Base-by-base conservation (phyloP, 495 filamentous ascomycete genomes). In the Lophiostoma macrostomum region DNA sequence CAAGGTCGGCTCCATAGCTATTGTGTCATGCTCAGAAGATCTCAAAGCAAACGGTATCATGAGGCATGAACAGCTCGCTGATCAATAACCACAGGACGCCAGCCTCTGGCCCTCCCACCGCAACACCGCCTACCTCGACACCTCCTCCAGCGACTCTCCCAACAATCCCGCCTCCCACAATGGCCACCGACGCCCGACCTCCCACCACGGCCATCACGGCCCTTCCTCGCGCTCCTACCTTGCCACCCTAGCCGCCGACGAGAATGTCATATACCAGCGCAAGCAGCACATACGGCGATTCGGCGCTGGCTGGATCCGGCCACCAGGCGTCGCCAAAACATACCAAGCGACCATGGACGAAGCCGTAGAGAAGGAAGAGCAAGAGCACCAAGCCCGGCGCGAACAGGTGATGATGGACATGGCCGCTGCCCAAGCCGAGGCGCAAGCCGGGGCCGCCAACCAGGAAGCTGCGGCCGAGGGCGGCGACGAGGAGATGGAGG, bases 291-390 rank as follows among this genome's bases (percentile, higher is more conserved):
- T 74, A 10, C 59, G 64, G 19, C 62, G 67, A 38, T 74, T 72
- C 52, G 72, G 72, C 36, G 61, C 67, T 5, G 54, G 57, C 30
- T 74, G 72, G 72, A 62, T 74, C 10, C 70, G 72, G 1, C 72
- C 72, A 3, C 71, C 72, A 1, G 72, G 70, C 22, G 58, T 74
- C 16, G 8, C 47, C n/a, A 74, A 74, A 61, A 74, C 72, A n/a
- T 64, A 65, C 34, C 72, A 74, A 53, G 67, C 69, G 1, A 62
- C 48, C 30, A 61, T 65, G 52, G 72, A 74, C 54, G 72, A 74
- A 58, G 64, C 39, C 12, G 64, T 61, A 4, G 72, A 74, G 56
- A 54, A 67, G 19, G 59, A 63, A 51, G 72, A 75, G 63, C 59
- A 65, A 48, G 71, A 70, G 53, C 58, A 59, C 32, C 20, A 61